Evolutionary conservation across 106 monocot genomes (phyloP).

Genomic region (Phalaenopsis equestris): DNA sequence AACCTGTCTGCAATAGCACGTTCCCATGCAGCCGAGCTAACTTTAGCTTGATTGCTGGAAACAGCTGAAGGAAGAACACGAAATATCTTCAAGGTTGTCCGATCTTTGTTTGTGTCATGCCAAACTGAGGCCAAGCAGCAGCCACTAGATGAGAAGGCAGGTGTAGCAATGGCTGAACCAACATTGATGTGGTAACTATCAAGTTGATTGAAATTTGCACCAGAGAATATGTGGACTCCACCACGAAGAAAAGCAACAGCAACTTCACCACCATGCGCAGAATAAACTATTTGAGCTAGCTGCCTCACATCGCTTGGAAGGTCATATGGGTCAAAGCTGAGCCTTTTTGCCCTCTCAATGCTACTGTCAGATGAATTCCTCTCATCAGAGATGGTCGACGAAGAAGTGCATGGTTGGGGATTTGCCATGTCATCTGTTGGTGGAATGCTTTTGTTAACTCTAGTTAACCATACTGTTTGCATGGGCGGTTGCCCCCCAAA

Average conservation of each 20-base stretch:
- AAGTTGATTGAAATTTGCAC: constrained; percentile 64
- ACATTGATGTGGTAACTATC: constrained; percentile 93
- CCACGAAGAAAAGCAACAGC: constrained; percentile 96
- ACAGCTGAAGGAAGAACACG: constrained; percentile 90
- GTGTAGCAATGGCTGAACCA: constrained; percentile 85
- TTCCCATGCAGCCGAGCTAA: constrained; percentile 76
- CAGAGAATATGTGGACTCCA: constrained; percentile 93
- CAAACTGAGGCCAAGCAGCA: constrained; percentile 98
- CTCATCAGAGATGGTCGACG: constrained; percentile 60
- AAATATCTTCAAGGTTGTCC: constrained; percentile 83
- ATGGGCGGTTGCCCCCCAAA: constrained; percentile 91
- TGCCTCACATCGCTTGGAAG: constrained; percentile 97
- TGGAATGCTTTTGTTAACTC: constrained; percentile 92
- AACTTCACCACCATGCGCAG: constrained; percentile 94
- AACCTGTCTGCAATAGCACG: constrained; percentile 96
- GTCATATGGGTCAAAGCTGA: constrained; percentile 97
- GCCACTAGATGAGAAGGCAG: constrained; percentile 90
- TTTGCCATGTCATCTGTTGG: constrained; percentile 76
- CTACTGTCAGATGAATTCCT: constrained; percentile 81
- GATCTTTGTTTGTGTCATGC: constrained; percentile 89
- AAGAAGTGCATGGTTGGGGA: constrained; percentile 35
- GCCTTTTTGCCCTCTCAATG: constrained; percentile 61
- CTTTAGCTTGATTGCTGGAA: constrained; percentile 48
- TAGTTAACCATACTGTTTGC: constrained; percentile 91
- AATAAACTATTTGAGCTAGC: constrained; percentile 92